Conservation (phyloP, 1,139 yeast genomes). For the Arxiozyma heterogenica region DNA sequence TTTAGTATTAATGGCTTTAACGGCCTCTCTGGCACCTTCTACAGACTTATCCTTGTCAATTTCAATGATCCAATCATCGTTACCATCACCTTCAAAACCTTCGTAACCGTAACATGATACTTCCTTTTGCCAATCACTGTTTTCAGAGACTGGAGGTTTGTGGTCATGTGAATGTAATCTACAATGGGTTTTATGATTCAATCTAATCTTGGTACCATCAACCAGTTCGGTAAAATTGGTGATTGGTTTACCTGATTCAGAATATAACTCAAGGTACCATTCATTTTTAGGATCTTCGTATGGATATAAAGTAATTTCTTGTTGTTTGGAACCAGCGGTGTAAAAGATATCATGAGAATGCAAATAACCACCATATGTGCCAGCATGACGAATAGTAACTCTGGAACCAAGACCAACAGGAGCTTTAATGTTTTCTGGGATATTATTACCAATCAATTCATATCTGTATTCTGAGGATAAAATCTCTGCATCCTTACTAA, state of each 20-base stretch:
- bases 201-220: conserved; percentile 75
- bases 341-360: conserved; percentile 83
- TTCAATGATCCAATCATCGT: conserved; percentile 90
- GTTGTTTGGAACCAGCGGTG: conserved; percentile 91
- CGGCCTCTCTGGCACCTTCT: conserved; percentile 51
- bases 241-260: conserved; percentile 38
- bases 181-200: conserved; percentile 64
- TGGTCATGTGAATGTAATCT: conserved; percentile 95
- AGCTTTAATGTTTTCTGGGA: conserved; percentile 61
- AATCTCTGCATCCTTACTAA: conserved; percentile 83
- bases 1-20: conserved; percentile 74
- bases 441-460: conserved; percentile 56
- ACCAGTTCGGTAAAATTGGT: conserved; percentile 49
- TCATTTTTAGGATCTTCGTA: conserved; percentile 79
- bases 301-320: conserved; percentile 86
- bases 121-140: conserved; percentile 90
- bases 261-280: conserved; percentile 72
- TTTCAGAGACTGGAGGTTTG: conserved; percentile 85
- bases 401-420: conserved; percentile 84
- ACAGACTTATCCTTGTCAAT: conserved; percentile 56
- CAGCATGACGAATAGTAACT: conserved; percentile 69
- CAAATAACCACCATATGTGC: conserved; percentile 86
- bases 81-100: conserved; percentile 90
- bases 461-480: conserved; percentile 85
- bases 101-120: conserved; percentile 85